Percentiles rank a stretch among this genome's conserved stretches.
Evolutionary conservation across 768 basidiomycete species (phyloP).

Genomic region (Pulveroboletus sp.): DNA sequence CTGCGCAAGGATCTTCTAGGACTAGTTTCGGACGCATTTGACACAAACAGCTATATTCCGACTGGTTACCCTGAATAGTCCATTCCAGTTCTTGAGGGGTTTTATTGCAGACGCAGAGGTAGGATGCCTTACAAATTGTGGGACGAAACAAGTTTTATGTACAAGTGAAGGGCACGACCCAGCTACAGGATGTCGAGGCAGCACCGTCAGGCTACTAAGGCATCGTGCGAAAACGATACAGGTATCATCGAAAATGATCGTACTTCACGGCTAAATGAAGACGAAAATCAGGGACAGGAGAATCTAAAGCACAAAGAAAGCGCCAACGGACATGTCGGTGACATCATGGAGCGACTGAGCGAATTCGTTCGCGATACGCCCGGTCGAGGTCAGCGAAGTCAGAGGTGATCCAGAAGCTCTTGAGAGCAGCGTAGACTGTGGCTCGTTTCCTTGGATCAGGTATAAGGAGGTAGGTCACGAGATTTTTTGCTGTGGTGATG

Average conservation of each 20-base stretch:
- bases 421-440: slow-evolving; percentile 57
- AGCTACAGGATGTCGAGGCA: not conserved
- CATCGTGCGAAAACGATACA: not conserved
- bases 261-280: not conserved
- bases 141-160: slow-evolving; percentile 6
- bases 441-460: slow-evolving; percentile 54
- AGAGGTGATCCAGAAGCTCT: slow-evolving; percentile 60
- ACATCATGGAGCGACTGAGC: slow-evolving; percentile 11
- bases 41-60: not conserved
- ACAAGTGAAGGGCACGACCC: not conserved
- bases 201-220: not conserved
- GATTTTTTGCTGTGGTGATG: slow-evolving; percentile 39
- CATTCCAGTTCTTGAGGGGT: slow-evolving; percentile 87
- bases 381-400: slow-evolving; percentile 58
- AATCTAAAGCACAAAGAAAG: not conserved
- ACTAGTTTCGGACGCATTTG: too few species aligned
- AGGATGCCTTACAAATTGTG: not conserved
- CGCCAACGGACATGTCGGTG: not conserved
- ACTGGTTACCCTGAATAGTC: slow-evolving; percentile 40
- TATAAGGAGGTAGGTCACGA: slow-evolving; percentile 59
- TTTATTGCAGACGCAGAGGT: slow-evolving; percentile 23
- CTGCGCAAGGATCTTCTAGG: too few species aligned
- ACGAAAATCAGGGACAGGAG: not conserved
- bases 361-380: slow-evolving; percentile 56
- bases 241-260: slow-evolving; percentile 1